These are phyloP conservation scores for Cicer chorassanicum DNA, from an alignment of 306 rosid genomes.

Conservation along the genomic window DNA sequence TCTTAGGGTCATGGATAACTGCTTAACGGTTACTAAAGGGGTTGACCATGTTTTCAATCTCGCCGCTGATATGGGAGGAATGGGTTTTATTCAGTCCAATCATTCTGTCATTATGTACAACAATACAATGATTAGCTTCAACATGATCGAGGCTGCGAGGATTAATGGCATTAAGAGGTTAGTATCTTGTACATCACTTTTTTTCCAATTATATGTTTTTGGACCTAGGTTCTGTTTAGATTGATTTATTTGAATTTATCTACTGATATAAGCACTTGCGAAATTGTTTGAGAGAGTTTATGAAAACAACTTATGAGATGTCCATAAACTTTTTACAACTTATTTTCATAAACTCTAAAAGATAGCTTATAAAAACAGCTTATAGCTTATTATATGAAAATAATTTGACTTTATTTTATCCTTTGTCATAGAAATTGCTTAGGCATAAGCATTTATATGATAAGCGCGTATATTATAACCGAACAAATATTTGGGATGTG, in stretches of 20 bases:
- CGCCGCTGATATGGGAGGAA: conserved; percentile 99
- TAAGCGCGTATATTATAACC: not conserved
- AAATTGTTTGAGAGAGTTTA: no score
- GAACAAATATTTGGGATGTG: not conserved
- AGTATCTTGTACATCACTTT: conserved; percentile 35
- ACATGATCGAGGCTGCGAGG: conserved; percentile 93
- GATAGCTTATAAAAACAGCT: no score
- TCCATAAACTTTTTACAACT: no score
- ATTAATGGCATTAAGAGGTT: conserved; percentile 93
- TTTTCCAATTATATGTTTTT: conserved; percentile 1
- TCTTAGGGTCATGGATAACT: conserved; percentile 96
- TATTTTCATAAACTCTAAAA: no score
- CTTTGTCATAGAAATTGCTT: no score
- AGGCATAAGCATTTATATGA: no score
- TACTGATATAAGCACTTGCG: no score
- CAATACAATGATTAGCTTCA: conserved; percentile 97
- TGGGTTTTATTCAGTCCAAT: conserved; percentile 98
- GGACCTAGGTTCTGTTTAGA: not conserved
- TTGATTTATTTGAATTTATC: no score
- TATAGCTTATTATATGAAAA: no score
- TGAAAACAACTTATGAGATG: no score
- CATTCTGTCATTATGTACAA: conserved; percentile 96
- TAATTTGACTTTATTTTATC: no score
- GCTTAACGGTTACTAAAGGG: conserved; percentile 79
- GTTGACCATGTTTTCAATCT: conserved; percentile 97